Percentiles rank a stretch among this genome's conserved stretches.
These are phyloP conservation scores for Rubia tinctorum DNA, from an alignment of 305 asterid genomes.

Conservation along the genomic window DNA sequence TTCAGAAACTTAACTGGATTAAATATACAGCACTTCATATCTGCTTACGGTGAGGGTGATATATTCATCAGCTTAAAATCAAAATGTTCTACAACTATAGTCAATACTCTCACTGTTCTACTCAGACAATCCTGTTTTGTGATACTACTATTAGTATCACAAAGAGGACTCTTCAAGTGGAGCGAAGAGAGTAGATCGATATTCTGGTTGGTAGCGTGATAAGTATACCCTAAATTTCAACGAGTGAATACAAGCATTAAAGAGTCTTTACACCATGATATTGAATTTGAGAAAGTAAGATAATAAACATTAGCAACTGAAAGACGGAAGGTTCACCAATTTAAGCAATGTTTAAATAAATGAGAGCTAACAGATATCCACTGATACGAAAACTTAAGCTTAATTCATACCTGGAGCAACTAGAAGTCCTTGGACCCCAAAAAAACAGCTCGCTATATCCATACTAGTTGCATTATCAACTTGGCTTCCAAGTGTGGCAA, in stretches of 20 bases:
- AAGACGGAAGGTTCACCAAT: neutral
- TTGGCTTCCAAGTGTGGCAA: conserved; percentile 79
- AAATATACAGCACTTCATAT: neutral
- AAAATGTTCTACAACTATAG: neutral
- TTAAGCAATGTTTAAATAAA: neutral
- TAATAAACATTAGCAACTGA: neutral
- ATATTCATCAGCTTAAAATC: neutral
- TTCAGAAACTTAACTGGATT: neutral
- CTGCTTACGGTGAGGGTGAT: neutral
- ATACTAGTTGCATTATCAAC: conserved; percentile 56
- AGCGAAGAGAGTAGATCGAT: no score
- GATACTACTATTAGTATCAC: no score
- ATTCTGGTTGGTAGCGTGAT: no score
- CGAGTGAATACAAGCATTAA: neutral
- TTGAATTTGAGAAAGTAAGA: neutral
- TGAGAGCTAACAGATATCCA: neutral
- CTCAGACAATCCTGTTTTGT: no score
- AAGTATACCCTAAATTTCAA: no score
- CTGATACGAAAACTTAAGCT: neutral
- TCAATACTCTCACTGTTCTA: no score
- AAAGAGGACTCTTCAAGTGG: no score
- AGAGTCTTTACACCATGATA: neutral
- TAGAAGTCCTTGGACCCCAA: conserved; percentile 70
- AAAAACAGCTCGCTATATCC: conserved; percentile 79
- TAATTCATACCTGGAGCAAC: conserved; percentile 45